Base-by-base conservation (phyloP, 208 protist species). In the Endotrypanum monterogeii region DNA sequence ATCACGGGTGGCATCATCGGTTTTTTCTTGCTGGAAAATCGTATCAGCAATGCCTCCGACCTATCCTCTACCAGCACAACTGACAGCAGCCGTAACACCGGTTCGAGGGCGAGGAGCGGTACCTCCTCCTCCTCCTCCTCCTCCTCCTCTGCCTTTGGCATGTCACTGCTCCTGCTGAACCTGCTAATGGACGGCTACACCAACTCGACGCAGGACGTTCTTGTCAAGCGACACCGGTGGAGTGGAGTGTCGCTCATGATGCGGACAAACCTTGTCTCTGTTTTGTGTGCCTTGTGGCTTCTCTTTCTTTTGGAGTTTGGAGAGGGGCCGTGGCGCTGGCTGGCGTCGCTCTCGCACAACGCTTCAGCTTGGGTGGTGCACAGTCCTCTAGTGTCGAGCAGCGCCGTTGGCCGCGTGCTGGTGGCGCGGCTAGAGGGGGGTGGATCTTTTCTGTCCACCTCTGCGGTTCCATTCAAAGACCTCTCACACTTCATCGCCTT, bases 191-290 rank as follows among this genome's bases (percentile, higher is more conserved):
- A 96, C 72, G 92, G 92, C 37, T 94, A 90, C 72, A 93, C 86
- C 8, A 92, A 93, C 83, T 88, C 90, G 14, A 96, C 92, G 54
- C 92, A 96, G 74, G 90, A 96, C 71, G 78, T 88, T 57, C 73
- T 96, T 23, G 87, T 94, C 52, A 85, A 86, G 74, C 78, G 76
- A 4, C 79, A 79, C 46, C 58, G 69, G n/a, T 94, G 86, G 84
- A 84, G 79, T 58, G 83, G 89, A 44, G 73, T 74, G 51, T 46
- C 76, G 71, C 84, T 96, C 12, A 96, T 96, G 92, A 32, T 92
- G 52, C 77, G 74, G 56, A 80, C 83, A 14, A 96, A 94, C 76
- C 9, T 87, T 3, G 71, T 78, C 32, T 87, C 80, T 18, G 63
- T 72, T 3, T 0, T 65, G 6, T 80, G 76, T 44, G 78, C 78